Evolutionary conservation across 2,329 filamentous ascomycete genomes (phyloP).

Genomic region (Alternaria panax): DNA sequence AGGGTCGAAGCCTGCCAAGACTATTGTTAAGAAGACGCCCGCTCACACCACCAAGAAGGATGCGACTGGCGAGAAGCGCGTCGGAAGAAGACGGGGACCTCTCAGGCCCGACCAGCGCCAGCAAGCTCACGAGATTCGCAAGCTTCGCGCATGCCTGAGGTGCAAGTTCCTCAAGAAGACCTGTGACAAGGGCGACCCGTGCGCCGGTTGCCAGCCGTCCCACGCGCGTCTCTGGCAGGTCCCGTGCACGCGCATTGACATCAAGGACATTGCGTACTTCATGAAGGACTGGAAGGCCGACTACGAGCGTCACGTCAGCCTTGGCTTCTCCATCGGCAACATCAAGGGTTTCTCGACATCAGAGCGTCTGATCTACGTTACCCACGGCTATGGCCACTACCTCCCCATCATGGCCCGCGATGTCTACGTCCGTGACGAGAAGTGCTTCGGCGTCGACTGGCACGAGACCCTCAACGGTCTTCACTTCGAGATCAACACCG

Average conservation of each 20-base stretch:
- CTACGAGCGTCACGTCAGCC: conserved; percentile 87
- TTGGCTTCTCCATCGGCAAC: conserved; percentile 90
- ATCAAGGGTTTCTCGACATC: conserved; percentile 81
- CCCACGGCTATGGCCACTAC: conserved; percentile 93
- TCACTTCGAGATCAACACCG: conserved; percentile 86
- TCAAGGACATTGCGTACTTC: conserved; percentile 98
- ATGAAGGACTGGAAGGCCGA: conserved; percentile 99
- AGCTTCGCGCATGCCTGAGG: conserved; percentile 88
- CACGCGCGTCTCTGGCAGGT: conserved; percentile 97
- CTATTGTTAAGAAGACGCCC: conserved; percentile 78
- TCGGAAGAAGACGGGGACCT: conserved; percentile 87
- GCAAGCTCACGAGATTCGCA: conserved; percentile 95
- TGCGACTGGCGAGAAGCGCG: conserved; percentile 81
- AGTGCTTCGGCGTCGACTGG: conserved; percentile 94
- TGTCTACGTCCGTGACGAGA: conserved; percentile 89
- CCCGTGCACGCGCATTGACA: conserved; percentile 95
- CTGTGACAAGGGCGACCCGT: conserved; percentile 96
- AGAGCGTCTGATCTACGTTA: conserved; percentile 82
- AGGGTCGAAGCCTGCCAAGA: conserved; percentile 77
- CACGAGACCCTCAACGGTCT: conserved; percentile 80
- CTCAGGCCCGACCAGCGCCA: conserved; percentile 92
- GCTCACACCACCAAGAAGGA: conserved; percentile 77
- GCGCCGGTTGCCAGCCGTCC: conserved; percentile 91
- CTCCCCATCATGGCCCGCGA: conserved; percentile 93
- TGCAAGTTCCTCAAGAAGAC: conserved; percentile 99